These are phyloP conservation scores for Phycomyces blakesleeanus DNA, from an alignment of 192 early-diverging fungal species.

Conservation along the genomic window DNA sequence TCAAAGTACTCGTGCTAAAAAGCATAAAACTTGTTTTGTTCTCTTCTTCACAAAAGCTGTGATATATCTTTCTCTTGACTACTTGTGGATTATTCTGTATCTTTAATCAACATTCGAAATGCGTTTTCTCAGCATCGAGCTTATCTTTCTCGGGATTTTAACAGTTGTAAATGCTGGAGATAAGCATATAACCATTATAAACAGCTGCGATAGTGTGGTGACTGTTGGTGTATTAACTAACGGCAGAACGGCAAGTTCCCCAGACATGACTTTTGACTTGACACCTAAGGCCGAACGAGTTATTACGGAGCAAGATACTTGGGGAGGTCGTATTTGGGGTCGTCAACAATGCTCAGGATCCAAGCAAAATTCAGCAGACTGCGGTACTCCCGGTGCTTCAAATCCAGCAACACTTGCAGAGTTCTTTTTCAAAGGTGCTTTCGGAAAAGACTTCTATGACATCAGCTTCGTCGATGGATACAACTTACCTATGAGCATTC, in stretches of 20 bases:
- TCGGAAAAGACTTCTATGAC: conserved; percentile 29
- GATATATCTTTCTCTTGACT: background rate
- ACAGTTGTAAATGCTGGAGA: background rate
- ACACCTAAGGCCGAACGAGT: background rate
- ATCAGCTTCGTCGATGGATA: conserved; percentile 31
- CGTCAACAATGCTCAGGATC: conserved; percentile 13
- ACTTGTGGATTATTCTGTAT: background rate
- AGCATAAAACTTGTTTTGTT: too few species aligned
- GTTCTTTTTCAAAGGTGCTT: conserved; percentile 24
- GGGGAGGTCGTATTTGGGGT: conserved; percentile 30
- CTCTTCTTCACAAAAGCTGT: too few species aligned
- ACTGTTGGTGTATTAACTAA: conserved; percentile 28
- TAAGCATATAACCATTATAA: conserved; percentile 11
- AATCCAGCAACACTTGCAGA: conserved; percentile 30
- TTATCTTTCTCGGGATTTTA: background rate
- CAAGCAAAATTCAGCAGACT: background rate
- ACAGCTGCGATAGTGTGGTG: conserved; percentile 15
- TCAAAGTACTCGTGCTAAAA: too few species aligned
- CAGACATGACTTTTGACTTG: conserved; percentile 14
- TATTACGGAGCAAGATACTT: conserved; percentile 9
- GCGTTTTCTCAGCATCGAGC: too few species aligned
- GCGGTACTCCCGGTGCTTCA: conserved; percentile 18
- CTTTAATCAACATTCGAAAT: background rate
- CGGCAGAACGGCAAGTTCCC: background rate
- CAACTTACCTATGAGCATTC: conserved; percentile 25